Percentiles rank a stretch among this genome's conserved stretches.
Evolutionary conservation across 75 land plant genomes (phyloP).

Genomic region (Cupressus sempervirens): DNA sequence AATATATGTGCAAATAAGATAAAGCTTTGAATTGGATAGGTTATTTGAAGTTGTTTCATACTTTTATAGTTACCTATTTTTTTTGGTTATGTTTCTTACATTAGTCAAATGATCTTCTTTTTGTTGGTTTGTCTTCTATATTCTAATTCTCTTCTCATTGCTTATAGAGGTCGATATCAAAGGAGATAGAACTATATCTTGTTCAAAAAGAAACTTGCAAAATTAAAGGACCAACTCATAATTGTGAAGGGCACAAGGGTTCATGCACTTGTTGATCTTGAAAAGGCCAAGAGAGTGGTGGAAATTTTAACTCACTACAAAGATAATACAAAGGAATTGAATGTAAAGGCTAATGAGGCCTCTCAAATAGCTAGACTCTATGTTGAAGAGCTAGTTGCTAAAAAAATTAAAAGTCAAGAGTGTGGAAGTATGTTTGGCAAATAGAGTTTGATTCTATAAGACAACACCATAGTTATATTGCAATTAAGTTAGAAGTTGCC

Average conservation of each 20-base stretch:
- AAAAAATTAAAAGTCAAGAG: background rate
- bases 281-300: slow-evolving; percentile 46
- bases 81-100: background rate
- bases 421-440: slow-evolving; percentile 13
- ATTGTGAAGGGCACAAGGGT: slow-evolving; percentile 54
- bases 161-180: slow-evolving; percentile 9
- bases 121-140: background rate
- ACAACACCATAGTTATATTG: slow-evolving; percentile 31
- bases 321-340: slow-evolving; percentile 31
- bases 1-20: slow-evolving; percentile 46
- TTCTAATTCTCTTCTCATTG: slow-evolving; percentile 4
- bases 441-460: slow-evolving; percentile 40
- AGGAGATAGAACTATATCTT: slow-evolving; percentile 45
- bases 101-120: background rate
- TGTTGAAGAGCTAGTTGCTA: slow-evolving; percentile 41
- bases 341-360: slow-evolving; percentile 31
- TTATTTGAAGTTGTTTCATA: background rate
- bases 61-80: background rate
- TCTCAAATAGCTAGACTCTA: slow-evolving; percentile 35
- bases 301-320: slow-evolving; percentile 49
- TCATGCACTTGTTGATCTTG: slow-evolving; percentile 64
- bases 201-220: slow-evolving; percentile 62
- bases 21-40: slow-evolving; percentile 11
- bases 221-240: slow-evolving; percentile 49
- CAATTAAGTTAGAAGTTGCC: slow-evolving; percentile 50